Conservation (phyloP, 331 rosid genomes). For the Pyracantha coccinea region DNA sequence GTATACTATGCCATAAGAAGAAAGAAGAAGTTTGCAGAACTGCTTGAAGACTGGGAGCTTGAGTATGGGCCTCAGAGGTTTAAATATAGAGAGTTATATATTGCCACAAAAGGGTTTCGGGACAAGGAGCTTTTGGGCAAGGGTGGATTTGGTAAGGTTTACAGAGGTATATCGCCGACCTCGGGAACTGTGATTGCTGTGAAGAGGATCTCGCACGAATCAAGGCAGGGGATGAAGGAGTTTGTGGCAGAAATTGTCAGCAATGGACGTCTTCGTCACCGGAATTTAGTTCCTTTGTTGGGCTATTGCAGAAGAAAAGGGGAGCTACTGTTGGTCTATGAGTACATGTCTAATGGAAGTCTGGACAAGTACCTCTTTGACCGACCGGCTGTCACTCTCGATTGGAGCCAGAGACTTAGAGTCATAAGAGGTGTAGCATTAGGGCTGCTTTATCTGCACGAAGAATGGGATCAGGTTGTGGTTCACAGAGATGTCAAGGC, state of each 20-base stretch:
- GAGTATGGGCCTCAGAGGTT: slow-evolving; percentile 33
- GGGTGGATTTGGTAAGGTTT: slow-evolving; percentile 35
- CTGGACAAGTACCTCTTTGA: slow-evolving; percentile 12
- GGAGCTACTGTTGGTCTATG: slow-evolving; percentile 29
- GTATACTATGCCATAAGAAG: background rate
- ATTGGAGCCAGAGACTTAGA: slow-evolving; percentile 29
- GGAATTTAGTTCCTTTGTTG: slow-evolving; percentile 27
- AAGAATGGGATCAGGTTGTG: slow-evolving; percentile 30
- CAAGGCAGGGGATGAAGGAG: slow-evolving; percentile 29
- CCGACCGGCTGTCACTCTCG: background rate
- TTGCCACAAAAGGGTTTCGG: slow-evolving; percentile 31
- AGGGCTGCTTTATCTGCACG: slow-evolving; percentile 26
- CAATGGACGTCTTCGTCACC: slow-evolving; percentile 29
- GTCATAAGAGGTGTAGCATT: slow-evolving; percentile 27
- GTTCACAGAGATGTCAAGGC: slow-evolving; percentile 39
- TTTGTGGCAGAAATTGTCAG: slow-evolving; percentile 36
- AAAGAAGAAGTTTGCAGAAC: slow-evolving; percentile 18
- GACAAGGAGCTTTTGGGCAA: slow-evolving; percentile 20
- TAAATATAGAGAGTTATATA: slow-evolving; percentile 25
- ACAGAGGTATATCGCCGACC: slow-evolving; percentile 17
- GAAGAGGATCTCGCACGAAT: slow-evolving; percentile 23
- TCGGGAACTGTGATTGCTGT: slow-evolving; percentile 22
- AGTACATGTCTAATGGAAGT: slow-evolving; percentile 33
- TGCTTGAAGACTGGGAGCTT: slow-evolving; percentile 36
- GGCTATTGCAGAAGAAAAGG: slow-evolving; percentile 32